Evolutionary conservation across 1,284 basidiomycete species (phyloP).

Genomic region (Ceratobasidium papillatum): DNA sequence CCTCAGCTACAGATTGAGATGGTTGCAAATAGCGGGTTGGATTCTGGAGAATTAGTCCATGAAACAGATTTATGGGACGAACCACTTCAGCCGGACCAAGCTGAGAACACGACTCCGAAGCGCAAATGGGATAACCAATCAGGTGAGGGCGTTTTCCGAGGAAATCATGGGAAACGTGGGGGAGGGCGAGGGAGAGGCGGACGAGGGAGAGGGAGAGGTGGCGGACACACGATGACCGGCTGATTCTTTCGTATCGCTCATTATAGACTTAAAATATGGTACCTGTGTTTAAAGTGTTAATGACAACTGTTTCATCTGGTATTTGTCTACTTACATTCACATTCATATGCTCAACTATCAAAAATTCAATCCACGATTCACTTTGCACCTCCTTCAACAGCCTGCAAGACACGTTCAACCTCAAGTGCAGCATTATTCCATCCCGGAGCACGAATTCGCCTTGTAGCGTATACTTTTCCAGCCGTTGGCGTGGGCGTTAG

Average conservation of each 20-base stretch:
- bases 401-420: constrained; percentile 25
- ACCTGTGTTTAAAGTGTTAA: background rate
- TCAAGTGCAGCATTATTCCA: constrained; percentile 33
- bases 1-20: constrained; percentile 6
- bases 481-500: background rate
- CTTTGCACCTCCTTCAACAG: constrained; percentile 10
- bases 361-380: background rate
- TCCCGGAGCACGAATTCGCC: constrained; percentile 27
- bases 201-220: background rate
- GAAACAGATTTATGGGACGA: constrained; percentile 18
- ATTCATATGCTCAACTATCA: constrained; percentile 7
- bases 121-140: constrained; percentile 18
- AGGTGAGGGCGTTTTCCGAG: background rate
- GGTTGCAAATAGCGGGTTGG: background rate
- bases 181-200: constrained; percentile 6
- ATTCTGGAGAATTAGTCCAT: background rate
- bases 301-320: background rate
- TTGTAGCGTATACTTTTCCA: constrained; percentile 15
- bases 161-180: constrained; percentile 12
- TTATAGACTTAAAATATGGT: constrained; percentile 4
- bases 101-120: background rate
- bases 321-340: background rate
- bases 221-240: background rate
- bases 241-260: background rate
- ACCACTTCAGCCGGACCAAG: constrained; percentile 26